Percentiles rank a stretch among this genome's conserved stretches.
phyloP scores from a whole-genome alignment of 139 green algal genomes.

The Parachlorella kessleri region DNA sequence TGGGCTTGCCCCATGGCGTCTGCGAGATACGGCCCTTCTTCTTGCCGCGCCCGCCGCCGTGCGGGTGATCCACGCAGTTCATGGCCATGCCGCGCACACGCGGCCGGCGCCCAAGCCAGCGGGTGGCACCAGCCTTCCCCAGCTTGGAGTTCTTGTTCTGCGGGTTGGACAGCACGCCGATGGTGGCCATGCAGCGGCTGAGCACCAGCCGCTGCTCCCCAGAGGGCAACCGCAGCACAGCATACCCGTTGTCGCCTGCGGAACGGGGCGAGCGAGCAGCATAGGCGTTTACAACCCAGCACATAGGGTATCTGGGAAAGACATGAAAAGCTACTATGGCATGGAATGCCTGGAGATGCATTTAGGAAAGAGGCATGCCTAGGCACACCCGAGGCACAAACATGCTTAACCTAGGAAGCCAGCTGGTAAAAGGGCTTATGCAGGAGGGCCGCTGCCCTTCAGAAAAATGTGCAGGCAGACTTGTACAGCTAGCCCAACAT shows the following conservation, averaged over 20 bases:
- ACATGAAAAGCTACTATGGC: no score
- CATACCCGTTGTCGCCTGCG: slow-evolving; percentile 64
- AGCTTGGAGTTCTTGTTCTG: slow-evolving; percentile 83
- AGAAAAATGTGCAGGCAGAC: no score
- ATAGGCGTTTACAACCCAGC: no score
- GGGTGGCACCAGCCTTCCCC: slow-evolving; percentile 79
- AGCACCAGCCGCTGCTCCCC: slow-evolving; percentile 84
- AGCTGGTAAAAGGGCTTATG: no score
- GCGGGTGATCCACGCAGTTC: slow-evolving; percentile 96
- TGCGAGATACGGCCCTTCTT: slow-evolving; percentile 80
- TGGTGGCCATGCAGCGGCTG: slow-evolving; percentile 80
- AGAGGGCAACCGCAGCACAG: slow-evolving; percentile 79
- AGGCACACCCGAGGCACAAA: no score
- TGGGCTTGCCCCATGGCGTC: slow-evolving; percentile 86
- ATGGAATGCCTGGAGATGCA: no score
- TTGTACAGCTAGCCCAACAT: no score
- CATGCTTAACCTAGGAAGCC: no score
- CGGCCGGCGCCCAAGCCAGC: slow-evolving; percentile 62
- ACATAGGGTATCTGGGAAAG: no score
- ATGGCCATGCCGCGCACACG: slow-evolving; percentile 89
- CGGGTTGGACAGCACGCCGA: slow-evolving; percentile 88
- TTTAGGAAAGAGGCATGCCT: no score
- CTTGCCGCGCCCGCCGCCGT: slow-evolving; percentile 82
- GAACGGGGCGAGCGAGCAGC: background rate
- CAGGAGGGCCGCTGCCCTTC: no score